Percentiles rank a stretch among this genome's conserved stretches.
Evolutionary conservation across 805 yeast species (phyloP).

Genomic region (Saccharomyces mikatae): DNA sequence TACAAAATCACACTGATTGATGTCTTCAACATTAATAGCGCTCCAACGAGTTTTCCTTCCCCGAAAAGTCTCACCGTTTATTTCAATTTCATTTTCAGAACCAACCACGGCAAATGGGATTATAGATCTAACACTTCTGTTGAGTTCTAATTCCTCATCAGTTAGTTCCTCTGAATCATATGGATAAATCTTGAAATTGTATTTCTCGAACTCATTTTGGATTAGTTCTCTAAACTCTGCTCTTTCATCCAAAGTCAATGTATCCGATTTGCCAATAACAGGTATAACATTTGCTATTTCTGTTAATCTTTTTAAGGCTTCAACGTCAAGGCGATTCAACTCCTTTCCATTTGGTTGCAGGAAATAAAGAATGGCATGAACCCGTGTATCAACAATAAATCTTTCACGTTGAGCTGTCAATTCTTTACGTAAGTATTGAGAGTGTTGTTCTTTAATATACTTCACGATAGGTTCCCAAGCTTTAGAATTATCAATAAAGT

Average conservation of each 20-base stretch:
- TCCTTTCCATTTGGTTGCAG: constrained; percentile 84
- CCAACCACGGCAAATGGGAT: constrained; percentile 95
- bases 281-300: constrained; percentile 94
- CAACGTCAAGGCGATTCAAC: constrained; percentile 74
- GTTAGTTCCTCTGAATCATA: constrained; percentile 62
- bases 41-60: constrained; percentile 96
- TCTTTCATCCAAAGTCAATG: constrained; percentile 81
- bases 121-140: constrained; percentile 63
- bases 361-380: constrained; percentile 87
- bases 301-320: constrained; percentile 71
- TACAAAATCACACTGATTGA: constrained; percentile 90
- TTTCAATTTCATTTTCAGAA: constrained; percentile 65
- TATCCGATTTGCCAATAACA: constrained; percentile 87
- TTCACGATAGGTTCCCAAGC: constrained; percentile 96
- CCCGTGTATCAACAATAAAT: constrained; percentile 76
- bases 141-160: constrained; percentile 65
- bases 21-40: constrained; percentile 85
- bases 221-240: constrained; percentile 63
- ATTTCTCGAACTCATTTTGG: constrained; percentile 67
- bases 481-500: constrained; percentile 87
- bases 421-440: constrained; percentile 83
- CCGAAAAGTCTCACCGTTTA: constrained; percentile 72
- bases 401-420: constrained; percentile 89
- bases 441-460: constrained; percentile 91
- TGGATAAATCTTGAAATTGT: constrained; percentile 77